Percentiles rank a stretch among this genome's conserved stretches.
Evolutionary conservation across 2,329 filamentous ascomycete genomes (phyloP).

Genomic region (Colletotrichum camelliae): DNA sequence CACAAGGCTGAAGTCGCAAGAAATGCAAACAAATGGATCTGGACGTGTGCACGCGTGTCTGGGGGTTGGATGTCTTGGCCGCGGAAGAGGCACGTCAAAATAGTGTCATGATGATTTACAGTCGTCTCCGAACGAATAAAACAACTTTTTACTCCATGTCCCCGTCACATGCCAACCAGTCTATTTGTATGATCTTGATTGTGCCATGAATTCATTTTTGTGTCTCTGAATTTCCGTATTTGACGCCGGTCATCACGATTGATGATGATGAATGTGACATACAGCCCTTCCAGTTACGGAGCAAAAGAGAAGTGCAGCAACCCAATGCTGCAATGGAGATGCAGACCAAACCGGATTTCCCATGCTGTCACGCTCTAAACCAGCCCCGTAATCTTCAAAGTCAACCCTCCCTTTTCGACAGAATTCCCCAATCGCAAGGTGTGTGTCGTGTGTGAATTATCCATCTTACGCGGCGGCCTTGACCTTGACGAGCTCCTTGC

Average conservation of each 20-base stretch:
- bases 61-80: background rate
- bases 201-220: slow-evolving; percentile 40
- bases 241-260: slow-evolving; percentile 66
- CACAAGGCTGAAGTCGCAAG: background rate
- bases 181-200: slow-evolving; percentile 23
- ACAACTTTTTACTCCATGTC: slow-evolving; percentile 22
- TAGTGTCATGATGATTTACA: slow-evolving; percentile 11
- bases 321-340: slow-evolving; percentile 56
- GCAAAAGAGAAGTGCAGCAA: slow-evolving; percentile 66
- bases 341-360: slow-evolving; percentile 44
- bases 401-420: slow-evolving; percentile 17
- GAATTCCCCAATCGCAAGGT: slow-evolving; percentile 16
- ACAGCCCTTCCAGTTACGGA: slow-evolving; percentile 64
- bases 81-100: background rate
- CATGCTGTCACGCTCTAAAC: slow-evolving; percentile 30
- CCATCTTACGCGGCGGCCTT: slow-evolving; percentile 74
- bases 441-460: background rate
- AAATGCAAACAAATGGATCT: background rate
- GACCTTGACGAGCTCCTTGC: slow-evolving; percentile 94
- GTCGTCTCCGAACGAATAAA: slow-evolving; percentile 7
- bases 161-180: slow-evolving; percentile 23
- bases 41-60: background rate
- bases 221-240: slow-evolving; percentile 65
- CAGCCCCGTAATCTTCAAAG: slow-evolving; percentile 24
- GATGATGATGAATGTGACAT: slow-evolving; percentile 66